Conservation (phyloP, 2,329 filamentous ascomycete species). For the Karstenula rhodostoma region DNA sequence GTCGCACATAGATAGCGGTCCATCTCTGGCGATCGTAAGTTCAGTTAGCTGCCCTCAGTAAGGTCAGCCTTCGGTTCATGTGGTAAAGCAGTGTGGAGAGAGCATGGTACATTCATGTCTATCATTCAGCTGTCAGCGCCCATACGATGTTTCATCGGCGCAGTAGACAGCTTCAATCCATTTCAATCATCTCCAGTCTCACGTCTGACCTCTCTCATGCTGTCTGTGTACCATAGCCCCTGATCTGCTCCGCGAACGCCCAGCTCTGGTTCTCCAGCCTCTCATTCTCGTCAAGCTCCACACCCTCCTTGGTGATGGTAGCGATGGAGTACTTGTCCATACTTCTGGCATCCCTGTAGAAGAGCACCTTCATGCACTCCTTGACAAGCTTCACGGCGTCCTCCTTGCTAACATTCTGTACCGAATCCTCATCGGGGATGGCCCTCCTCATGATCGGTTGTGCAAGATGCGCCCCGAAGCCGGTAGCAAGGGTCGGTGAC, state of each 20-base stretch:
- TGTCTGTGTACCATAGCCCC: constrained; percentile 88
- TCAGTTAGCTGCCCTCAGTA: background rate
- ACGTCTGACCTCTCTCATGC: constrained; percentile 23
- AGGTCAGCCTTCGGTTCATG: background rate
- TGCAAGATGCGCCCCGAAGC: constrained; percentile 91
- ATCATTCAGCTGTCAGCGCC: constrained; percentile 34
- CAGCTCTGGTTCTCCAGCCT: constrained; percentile 95
- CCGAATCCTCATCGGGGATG: constrained; percentile 83
- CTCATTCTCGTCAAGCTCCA: constrained; percentile 84
- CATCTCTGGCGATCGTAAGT: background rate
- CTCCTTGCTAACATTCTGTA: constrained; percentile 75
- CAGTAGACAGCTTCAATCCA: constrained; percentile 12
- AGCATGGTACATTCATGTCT: constrained; percentile 45
- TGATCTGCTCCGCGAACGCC: constrained; percentile 95
- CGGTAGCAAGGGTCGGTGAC: constrained; percentile 87
- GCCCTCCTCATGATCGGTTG: constrained; percentile 87
- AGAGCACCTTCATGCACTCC: constrained; percentile 98
- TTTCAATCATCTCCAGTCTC: constrained; percentile 4
- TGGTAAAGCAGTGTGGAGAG: background rate
- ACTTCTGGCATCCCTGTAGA: constrained; percentile 94
- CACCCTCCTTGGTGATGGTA: constrained; percentile 83
- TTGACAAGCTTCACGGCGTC: constrained; percentile 81
- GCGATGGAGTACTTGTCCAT: constrained; percentile 92
- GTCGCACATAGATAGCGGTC: background rate
- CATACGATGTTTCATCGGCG: constrained; percentile 15